Evolutionary conservation across 495 filamentous ascomycete genomes (phyloP), one percentile per base, ranked within the genome.

Genomic region (Xylaria scruposa): DNA sequence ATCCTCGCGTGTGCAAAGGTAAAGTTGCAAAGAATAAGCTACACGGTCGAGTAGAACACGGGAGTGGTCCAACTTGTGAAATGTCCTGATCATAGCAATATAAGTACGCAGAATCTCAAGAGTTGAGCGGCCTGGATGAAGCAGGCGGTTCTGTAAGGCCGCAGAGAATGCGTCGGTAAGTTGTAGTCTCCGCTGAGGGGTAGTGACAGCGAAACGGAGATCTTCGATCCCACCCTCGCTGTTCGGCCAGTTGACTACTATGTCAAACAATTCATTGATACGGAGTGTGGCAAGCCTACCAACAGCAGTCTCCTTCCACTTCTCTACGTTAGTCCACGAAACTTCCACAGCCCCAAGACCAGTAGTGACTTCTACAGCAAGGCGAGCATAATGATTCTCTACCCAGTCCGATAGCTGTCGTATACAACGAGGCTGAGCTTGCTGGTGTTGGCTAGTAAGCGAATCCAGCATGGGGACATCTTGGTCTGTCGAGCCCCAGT

Each of bases 1-100:
- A 75, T 99, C 95, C 59, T 97, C 94, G n/a, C 96, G 88, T n/a
- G 94, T 92, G 64, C 93, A 92, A 38, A 99, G 86, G 76, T 98
- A 98, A 21, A 92, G 81, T 51, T 95, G 92, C 68, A 99, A 90
- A 1, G 92, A 90, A 40, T 90, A 88, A 19, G 94, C 93, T 53
- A 97, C 91, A 9, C 94, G 90, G 77, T 95, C 92, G 10, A 99
- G 85, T 7, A 98, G 87, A 4, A 98, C 96, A 21, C 95, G 94
- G 70, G 94, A 95, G 5, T 94, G 90, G 76, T 99, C 96, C 15
- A 99, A 84, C n/a, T 91, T 82, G 73, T 92, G 91, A 74, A 99
- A 97, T 0, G 93, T 91, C 58, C 92, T 90, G 68, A 99, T 98
- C 72, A 98, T 91, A 19, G 91, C 91, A 64, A 98, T 97, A 79